Conservation (phyloP, 176 grass and related monocot species). For the Miscanthus lutarioriparius region DNA sequence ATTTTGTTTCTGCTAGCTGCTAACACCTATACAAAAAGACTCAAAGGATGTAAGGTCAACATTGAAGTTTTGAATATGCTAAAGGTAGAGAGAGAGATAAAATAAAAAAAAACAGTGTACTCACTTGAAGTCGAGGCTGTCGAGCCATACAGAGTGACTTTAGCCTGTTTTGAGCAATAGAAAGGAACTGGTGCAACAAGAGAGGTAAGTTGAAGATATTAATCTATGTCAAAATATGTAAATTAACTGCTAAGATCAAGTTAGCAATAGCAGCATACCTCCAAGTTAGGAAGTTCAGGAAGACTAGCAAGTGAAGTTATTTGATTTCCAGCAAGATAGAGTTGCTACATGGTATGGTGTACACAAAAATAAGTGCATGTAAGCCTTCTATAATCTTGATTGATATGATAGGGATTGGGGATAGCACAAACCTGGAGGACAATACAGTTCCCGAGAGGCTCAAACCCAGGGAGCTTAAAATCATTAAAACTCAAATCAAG, state of each 20-base stretch:
- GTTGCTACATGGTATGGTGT: slow-evolving; percentile 71
- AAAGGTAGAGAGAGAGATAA: neutral
- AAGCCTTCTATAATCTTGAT: slow-evolving; percentile 29
- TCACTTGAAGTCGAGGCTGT: slow-evolving; percentile 90
- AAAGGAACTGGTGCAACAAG: slow-evolving; percentile 80
- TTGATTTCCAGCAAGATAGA: slow-evolving; percentile 99
- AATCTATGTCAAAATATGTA: slow-evolving; percentile 30
- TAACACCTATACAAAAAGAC: slow-evolving; percentile 59
- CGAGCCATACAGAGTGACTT: slow-evolving; percentile 78
- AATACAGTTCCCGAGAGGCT: slow-evolving; percentile 87
- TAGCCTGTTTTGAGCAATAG: slow-evolving; percentile 92
- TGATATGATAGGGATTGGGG: slow-evolving; percentile 19
- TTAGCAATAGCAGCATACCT: slow-evolving; percentile 62
- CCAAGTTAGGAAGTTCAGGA: slow-evolving; percentile 89
- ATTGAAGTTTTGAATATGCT: slow-evolving; percentile 10
- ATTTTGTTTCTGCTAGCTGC: slow-evolving; percentile 96
- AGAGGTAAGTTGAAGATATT: slow-evolving; percentile 27
- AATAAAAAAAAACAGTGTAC: slow-evolving; percentile 29
- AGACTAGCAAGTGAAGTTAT: slow-evolving; percentile 89
- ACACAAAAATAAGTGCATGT: slow-evolving; percentile 45
- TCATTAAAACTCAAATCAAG: slow-evolving; percentile 99
- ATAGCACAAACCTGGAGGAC: slow-evolving; percentile 70
- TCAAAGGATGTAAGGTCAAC: slow-evolving; percentile 31
- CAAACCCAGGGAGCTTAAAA: slow-evolving; percentile 81
- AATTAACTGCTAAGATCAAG: slow-evolving; percentile 29